Evolutionary conservation across 768 basidiomycete species (phyloP).

Genomic region (Calocera cornea): DNA sequence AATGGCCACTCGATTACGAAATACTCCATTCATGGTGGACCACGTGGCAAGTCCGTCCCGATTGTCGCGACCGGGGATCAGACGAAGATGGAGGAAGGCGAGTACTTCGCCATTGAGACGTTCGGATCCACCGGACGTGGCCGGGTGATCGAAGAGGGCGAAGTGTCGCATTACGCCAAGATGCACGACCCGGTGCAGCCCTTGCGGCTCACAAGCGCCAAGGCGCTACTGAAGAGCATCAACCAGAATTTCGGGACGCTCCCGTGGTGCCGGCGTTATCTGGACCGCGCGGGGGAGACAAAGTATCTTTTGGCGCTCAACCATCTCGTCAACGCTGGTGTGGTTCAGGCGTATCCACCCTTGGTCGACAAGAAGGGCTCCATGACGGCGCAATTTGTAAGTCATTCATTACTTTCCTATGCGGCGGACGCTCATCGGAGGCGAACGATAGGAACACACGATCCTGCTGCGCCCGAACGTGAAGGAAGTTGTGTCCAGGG

Average conservation of each 20-base stretch:
- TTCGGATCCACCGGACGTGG: slow-evolving; percentile 96
- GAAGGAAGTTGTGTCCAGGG: slow-evolving; percentile 34
- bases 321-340: slow-evolving; percentile 72
- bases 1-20: slow-evolving; percentile 86
- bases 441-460: slow-evolving; percentile 28
- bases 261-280: slow-evolving; percentile 89
- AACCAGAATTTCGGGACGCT: slow-evolving; percentile 87
- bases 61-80: slow-evolving; percentile 81
- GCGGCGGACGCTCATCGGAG: not conserved
- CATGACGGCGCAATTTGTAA: slow-evolving; percentile 74
- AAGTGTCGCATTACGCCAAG: slow-evolving; percentile 85
- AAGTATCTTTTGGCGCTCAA: slow-evolving; percentile 86
- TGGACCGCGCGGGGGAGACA: slow-evolving; percentile 84
- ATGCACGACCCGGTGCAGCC: slow-evolving; percentile 54
- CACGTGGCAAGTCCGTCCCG: slow-evolving; percentile 64
- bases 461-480: slow-evolving; percentile 33
- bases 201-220: slow-evolving; percentile 73
- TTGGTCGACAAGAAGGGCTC: slow-evolving; percentile 69
- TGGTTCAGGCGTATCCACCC: slow-evolving; percentile 88
- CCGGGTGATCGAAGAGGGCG: slow-evolving; percentile 79
- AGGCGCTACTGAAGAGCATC: slow-evolving; percentile 73
- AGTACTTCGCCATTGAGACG: slow-evolving; percentile 97
- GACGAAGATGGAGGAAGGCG: slow-evolving; percentile 98
- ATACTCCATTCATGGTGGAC: slow-evolving; percentile 75
- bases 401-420: slow-evolving; percentile 6